These are phyloP conservation scores for Eucalyptus globulus DNA, from an alignment of 345 rosid species.

Conservation along the genomic window DNA sequence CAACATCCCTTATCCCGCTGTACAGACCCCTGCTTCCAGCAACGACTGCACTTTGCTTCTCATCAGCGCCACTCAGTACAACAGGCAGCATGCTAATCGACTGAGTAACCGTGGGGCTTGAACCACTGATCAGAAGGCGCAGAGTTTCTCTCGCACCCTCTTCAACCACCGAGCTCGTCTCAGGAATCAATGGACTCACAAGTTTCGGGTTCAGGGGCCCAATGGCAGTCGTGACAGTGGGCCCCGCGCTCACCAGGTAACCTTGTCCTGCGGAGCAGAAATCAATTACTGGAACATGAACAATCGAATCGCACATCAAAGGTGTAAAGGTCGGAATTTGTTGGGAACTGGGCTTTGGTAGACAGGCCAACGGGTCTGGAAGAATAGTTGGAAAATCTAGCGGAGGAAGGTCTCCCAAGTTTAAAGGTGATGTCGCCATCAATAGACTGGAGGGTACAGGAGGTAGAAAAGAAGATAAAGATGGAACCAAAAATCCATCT, in stretches of 20 bases:
- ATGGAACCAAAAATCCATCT: slow-evolving; percentile 20
- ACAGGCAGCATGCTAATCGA: slow-evolving; percentile 35
- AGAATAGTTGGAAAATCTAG: slow-evolving; percentile 11
- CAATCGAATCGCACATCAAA: slow-evolving; percentile 85
- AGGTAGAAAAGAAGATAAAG: slow-evolving; percentile 60
- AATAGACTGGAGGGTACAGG: slow-evolving; percentile 31
- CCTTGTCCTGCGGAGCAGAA: slow-evolving; percentile 94
- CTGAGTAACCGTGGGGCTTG: slow-evolving; percentile 2
- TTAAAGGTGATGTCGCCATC: slow-evolving; percentile 34
- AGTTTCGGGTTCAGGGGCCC: slow-evolving; percentile 46
- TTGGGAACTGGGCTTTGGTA: slow-evolving; percentile 16
- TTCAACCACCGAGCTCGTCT: slow-evolving; percentile 55
- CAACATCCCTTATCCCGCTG: slow-evolving; percentile 31
- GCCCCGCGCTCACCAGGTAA: slow-evolving; percentile 84
- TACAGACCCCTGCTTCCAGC: slow-evolving; percentile 66
- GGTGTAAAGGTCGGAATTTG: slow-evolving; percentile 75
- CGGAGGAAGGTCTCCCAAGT: slow-evolving; percentile 21
- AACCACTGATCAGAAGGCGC: slow-evolving; percentile 61
- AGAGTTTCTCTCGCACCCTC: slow-evolving; percentile 95
- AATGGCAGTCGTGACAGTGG: slow-evolving; percentile 45
- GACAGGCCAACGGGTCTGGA: neutral
- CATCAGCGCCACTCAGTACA: slow-evolving; percentile 13
- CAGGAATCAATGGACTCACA: slow-evolving; percentile 43
- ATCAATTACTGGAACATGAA: slow-evolving; percentile 83
- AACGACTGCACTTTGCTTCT: slow-evolving; percentile 21